Conservation (phyloP, 2,329 filamentous ascomycete species). For the Aspergillus carbonarius region DNA sequence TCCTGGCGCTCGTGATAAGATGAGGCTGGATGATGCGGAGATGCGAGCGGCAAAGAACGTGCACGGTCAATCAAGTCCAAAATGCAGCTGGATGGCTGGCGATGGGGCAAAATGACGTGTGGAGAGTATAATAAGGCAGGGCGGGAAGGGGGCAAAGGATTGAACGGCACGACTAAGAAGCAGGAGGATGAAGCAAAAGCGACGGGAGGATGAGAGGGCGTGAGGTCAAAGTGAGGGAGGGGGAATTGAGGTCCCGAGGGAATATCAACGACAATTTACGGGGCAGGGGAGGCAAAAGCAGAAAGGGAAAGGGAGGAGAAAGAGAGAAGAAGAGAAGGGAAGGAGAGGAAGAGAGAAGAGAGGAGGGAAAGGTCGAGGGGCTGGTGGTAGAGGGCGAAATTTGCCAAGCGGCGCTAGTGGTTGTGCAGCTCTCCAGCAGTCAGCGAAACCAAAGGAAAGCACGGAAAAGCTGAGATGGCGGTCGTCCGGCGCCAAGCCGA, state of each 20-base stretch:
- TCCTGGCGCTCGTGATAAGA: neutral
- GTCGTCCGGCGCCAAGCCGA: constrained; percentile 26
- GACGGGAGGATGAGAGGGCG: constrained; percentile 12
- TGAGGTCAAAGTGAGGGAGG: constrained; percentile 10
- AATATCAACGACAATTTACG: constrained; percentile 4
- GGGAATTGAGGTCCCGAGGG: constrained; percentile 9
- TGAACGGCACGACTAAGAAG: constrained; percentile 7
- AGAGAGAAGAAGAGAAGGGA: constrained; percentile 12
- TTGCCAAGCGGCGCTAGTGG: constrained; percentile 37
- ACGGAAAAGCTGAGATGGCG: constrained; percentile 27
- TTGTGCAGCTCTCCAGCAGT: constrained; percentile 34
- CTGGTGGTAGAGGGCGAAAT: constrained; percentile 31
- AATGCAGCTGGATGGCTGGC: neutral
- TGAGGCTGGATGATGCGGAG: neutral
- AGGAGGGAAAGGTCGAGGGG: constrained; percentile 30
- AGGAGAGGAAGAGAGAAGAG: constrained; percentile 15
- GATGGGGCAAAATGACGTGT: constrained; percentile 5
- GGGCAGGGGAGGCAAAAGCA: constrained; percentile 2
- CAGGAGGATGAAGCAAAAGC: constrained; percentile 11
- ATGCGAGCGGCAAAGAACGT: constrained; percentile 2
- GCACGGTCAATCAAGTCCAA: neutral
- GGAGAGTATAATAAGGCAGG: constrained; percentile 4
- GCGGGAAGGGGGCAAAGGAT: constrained; percentile 14
- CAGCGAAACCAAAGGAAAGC: constrained; percentile 24
- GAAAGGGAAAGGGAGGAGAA: constrained; percentile 15